Conservation (phyloP, 371 early-diverging fungal genomes). For the Mortierella sp. region DNA sequence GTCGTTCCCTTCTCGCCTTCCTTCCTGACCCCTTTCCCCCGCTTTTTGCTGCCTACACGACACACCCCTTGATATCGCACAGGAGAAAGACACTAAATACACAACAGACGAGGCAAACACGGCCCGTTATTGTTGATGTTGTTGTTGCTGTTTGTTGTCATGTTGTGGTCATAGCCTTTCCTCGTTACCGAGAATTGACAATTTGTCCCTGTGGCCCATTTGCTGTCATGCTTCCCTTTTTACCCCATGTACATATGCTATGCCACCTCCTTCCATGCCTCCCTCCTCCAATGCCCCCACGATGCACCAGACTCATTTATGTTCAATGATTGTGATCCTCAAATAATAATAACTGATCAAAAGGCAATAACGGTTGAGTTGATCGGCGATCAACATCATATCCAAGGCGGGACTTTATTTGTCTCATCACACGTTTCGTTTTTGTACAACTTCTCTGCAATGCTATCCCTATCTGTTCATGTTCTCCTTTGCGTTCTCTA, state of each 20-base stretch:
- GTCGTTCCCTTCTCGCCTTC: background rate
- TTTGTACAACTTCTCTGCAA: too few species aligned
- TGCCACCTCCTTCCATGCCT: background rate
- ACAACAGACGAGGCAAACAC: background rate
- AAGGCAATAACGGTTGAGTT: background rate
- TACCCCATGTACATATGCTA: background rate
- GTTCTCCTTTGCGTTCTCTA: background rate
- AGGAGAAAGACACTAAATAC: background rate
- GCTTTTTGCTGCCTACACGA: background rate
- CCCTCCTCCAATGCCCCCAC: background rate
- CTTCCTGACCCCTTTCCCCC: background rate
- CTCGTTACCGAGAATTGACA: background rate
- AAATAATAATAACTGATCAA: background rate
- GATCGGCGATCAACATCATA: background rate
- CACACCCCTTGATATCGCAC: constrained; percentile 1
- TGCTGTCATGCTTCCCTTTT: background rate
- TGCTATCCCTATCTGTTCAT: background rate
- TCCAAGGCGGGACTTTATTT: background rate
- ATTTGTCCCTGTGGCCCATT: background rate
- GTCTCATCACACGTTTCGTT: background rate
- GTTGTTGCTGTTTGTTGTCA: background rate
- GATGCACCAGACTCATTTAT: background rate
- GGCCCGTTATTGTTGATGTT: background rate
- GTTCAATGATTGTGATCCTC: background rate
- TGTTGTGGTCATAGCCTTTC: background rate